phyloP scores from a whole-genome alignment of 2,329 filamentous ascomycete genomes.

The Cadophora luteo-olivacea region DNA sequence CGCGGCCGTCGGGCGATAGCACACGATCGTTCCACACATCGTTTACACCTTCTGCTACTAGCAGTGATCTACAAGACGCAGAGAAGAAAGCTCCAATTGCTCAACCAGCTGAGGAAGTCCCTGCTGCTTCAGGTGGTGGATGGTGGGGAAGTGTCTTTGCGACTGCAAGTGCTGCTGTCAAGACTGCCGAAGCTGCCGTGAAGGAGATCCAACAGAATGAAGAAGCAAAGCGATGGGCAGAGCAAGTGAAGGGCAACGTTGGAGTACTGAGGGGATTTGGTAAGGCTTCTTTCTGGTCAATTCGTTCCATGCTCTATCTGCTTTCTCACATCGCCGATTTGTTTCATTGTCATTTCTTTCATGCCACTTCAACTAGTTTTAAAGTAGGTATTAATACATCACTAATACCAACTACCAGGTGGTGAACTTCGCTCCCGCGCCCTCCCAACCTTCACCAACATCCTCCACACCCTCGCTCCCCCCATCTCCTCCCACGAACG shows the following conservation, averaged over 20 bases:
- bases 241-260: slow-evolving; percentile 91
- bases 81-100: slow-evolving; percentile 59
- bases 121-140: slow-evolving; percentile 63
- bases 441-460: slow-evolving; percentile 91
- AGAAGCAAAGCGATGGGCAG: slow-evolving; percentile 94
- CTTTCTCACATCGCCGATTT: neutral
- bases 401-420: slow-evolving; percentile 57
- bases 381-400: slow-evolving; percentile 7
- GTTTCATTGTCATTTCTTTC: neutral
- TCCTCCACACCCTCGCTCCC: slow-evolving; percentile 93
- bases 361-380: neutral
- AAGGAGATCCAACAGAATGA: slow-evolving; percentile 97
- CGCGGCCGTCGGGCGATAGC: slow-evolving; percentile 80
- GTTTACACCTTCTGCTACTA: slow-evolving; percentile 72
- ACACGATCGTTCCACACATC: slow-evolving; percentile 73
- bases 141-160: slow-evolving; percentile 91
- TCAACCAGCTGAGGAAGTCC: slow-evolving; percentile 46
- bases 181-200: slow-evolving; percentile 90
- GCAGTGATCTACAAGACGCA: slow-evolving; percentile 61
- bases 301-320: neutral
- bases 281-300: slow-evolving; percentile 49
- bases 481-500: slow-evolving; percentile 97
- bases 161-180: slow-evolving; percentile 77
- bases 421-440: slow-evolving; percentile 87
- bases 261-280: slow-evolving; percentile 77